phyloP scores from a whole-genome alignment of 1,284 basidiomycete genomes.

The Takashimella koratensis region DNA sequence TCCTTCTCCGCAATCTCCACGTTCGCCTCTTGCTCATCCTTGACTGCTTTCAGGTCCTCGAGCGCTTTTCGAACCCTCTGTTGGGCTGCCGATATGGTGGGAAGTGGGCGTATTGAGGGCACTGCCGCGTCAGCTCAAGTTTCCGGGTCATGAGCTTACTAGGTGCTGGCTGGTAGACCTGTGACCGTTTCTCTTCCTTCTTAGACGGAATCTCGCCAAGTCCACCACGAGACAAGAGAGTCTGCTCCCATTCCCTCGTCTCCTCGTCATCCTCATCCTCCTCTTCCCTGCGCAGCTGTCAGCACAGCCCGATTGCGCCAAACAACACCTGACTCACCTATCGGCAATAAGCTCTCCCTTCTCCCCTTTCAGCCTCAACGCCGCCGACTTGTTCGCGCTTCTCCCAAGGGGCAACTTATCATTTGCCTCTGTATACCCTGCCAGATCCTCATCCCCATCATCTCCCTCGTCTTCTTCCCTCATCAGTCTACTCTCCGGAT shows the following conservation, averaged over 20 bases:
- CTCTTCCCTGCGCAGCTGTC: constrained; percentile 58
- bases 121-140: constrained; percentile 54
- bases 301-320: no score
- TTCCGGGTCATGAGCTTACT: constrained; percentile 48
- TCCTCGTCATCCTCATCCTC: constrained; percentile 72
- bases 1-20: constrained; percentile 56
- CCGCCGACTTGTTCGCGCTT: constrained; percentile 73
- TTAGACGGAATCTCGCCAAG: background rate
- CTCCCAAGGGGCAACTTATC: constrained; percentile 82
- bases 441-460: constrained; percentile 83
- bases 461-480: constrained; percentile 90
- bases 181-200: constrained; percentile 45
- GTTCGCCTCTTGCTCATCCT: constrained; percentile 39
- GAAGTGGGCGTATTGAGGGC: constrained; percentile 52
- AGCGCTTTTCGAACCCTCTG: constrained; percentile 62
- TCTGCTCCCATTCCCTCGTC: constrained; percentile 78
- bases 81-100: constrained; percentile 67
- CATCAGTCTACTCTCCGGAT: constrained; percentile 80
- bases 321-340: constrained; percentile 68
- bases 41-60: constrained; percentile 52
- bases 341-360: constrained; percentile 87
- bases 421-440: constrained; percentile 83
- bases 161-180: constrained; percentile 66
- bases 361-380: constrained; percentile 63
- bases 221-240: constrained; percentile 9